These are phyloP conservation scores for Rhizoctonia solani DNA, from an alignment of 1,284 basidiomycete species.

Conservation along the genomic window DNA sequence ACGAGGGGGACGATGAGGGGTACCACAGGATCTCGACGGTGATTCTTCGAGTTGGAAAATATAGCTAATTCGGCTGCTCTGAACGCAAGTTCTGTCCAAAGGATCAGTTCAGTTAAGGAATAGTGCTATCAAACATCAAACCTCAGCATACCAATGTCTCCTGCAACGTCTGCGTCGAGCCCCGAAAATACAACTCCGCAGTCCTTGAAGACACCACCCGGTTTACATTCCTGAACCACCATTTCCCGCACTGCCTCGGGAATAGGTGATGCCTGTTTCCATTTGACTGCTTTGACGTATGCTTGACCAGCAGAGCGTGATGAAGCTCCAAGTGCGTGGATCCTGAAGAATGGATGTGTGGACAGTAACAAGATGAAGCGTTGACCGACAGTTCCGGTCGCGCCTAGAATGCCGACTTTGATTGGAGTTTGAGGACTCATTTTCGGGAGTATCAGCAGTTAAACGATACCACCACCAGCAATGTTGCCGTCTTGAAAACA, in stretches of 20 bases:
- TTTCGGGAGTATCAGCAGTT: background rate
- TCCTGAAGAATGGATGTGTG: slow-evolving; percentile 87
- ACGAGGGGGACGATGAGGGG: slow-evolving; percentile 97
- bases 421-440: slow-evolving; percentile 49
- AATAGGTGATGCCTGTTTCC: slow-evolving; percentile 88
- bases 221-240: slow-evolving; percentile 78
- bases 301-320: slow-evolving; percentile 84
- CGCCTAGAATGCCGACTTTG: slow-evolving; percentile 92
- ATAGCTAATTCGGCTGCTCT: slow-evolving; percentile 86
- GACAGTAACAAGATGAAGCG: slow-evolving; percentile 91
- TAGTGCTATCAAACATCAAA: background rate
- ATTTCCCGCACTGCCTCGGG: slow-evolving; percentile 70
- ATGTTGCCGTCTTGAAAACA: too few relatives aligned
- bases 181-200: slow-evolving; percentile 95
- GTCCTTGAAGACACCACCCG: slow-evolving; percentile 70
- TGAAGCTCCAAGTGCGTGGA: slow-evolving; percentile 90
- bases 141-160: slow-evolving; percentile 92
- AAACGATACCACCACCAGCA: too few relatives aligned
- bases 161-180: slow-evolving; percentile 91
- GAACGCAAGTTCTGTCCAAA: slow-evolving; percentile 76
- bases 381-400: slow-evolving; percentile 96
- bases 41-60: slow-evolving; percentile 99
- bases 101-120: slow-evolving; percentile 20
- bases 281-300: slow-evolving; percentile 78
- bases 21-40: slow-evolving; percentile 90